A percentile compares a stretch with the other conserved stretches of the same genome.
phyloP scores from a whole-genome alignment of 345 rosid genomes.

The Conringia planisiliqua region DNA sequence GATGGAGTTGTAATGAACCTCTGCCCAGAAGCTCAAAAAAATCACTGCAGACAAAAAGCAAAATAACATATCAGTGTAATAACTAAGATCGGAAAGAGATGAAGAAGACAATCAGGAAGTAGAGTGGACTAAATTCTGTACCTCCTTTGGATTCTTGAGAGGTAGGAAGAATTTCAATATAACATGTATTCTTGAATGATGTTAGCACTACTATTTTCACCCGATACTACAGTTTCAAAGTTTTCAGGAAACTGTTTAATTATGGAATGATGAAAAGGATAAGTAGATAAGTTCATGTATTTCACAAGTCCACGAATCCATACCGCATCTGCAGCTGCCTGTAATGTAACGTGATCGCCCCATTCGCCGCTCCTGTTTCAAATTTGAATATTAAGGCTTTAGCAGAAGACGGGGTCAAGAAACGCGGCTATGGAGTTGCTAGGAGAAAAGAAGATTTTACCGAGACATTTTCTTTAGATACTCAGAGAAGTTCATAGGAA shows the following conservation, averaged over 20 bases:
- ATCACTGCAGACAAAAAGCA: conserved; percentile 50
- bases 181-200: conserved; percentile 85
- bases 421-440: neutral
- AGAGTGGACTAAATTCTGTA: conserved; percentile 20
- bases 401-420: neutral
- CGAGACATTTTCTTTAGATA: conserved; percentile 70
- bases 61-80: neutral
- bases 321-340: conserved; percentile 81
- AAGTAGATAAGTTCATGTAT: neutral
- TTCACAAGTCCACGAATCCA: neutral
- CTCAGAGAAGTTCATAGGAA: conserved; percentile 74
- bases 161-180: conserved; percentile 81
- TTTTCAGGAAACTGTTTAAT: neutral
- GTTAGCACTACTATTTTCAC: conserved; percentile 73
- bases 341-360: conserved; percentile 51
- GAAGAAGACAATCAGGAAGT: neutral
- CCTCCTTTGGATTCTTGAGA: conserved; percentile 63
- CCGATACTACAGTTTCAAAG: conserved; percentile 46
- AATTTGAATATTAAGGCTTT: neutral
- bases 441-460: conserved; percentile 29
- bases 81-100: neutral
- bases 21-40: conserved; percentile 94
- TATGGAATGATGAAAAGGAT: neutral
- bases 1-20: conserved; percentile 97
- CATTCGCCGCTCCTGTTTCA: conserved; percentile 60